Base-by-base conservation (phyloP, 2,329 filamentous ascomycete genomes). In the Fusarium buharicum region DNA sequence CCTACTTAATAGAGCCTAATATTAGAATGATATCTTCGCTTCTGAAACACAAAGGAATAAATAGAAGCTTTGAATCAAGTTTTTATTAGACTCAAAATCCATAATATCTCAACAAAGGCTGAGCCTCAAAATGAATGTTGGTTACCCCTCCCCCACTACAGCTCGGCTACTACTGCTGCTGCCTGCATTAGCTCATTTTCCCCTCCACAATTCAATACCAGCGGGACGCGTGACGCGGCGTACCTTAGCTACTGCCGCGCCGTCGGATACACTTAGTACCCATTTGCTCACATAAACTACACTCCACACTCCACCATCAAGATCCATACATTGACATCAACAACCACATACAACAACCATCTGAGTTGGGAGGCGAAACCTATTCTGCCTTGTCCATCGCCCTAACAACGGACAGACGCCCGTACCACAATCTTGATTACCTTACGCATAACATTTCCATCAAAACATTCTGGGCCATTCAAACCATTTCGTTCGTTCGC, bases 211-310 rank as follows among this genome's bases (percentile, higher is more conserved):
- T 58, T 8, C 45, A 44, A 44, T 45, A 37, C 40, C 34, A 39
- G 44, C 45, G 27, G 34, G 33, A 59, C 64, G 57, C 64, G 64
- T 67, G 64, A 67, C 61, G 53, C 64, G 64, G 46, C 58, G 33
- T 47, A 55, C 45, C 49, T 66, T 50, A 11, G 1, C 12, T 11
- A 11, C 45, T 67, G 61, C 55, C 63, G 49, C 53, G 41, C 64
- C 52, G 41, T 48, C 39, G 47, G 60, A 41, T 47, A 33, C 28
- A 31, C 27, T 40, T n/a, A n/a, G n/a, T n/a, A 36, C 30, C 40
- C 30, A 38, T 48, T 48, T n/a, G n/a, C n/a, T n/a, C n/a, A 34
- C 18, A 31, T 37, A 46, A 28, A 6, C 30, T 34, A 24, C 43
- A 34, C 47, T 18, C 41, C 47, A 41, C 38, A 27, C 41, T 59